Evolutionary conservation across 495 filamentous ascomycete genomes (phyloP).

Genomic region (Hypoxylon perforatum): DNA sequence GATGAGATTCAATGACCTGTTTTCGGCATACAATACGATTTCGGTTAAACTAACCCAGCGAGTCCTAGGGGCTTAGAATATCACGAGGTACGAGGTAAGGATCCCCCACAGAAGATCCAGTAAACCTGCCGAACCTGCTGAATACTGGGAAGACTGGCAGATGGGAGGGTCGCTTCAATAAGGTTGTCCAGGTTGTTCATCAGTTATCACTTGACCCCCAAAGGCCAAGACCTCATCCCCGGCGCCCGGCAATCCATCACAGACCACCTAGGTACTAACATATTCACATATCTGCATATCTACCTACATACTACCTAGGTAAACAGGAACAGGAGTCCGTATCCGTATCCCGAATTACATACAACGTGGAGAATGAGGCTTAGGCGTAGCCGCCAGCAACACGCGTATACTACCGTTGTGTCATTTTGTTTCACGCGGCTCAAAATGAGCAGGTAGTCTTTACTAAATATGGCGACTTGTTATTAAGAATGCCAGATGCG

Average conservation of each 20-base stretch:
- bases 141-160: neutral
- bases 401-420: conserved; percentile 7
- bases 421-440: conserved; percentile 10
- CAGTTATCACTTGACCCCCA: conserved; percentile 39
- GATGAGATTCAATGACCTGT: neutral
- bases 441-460: neutral
- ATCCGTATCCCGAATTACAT: conserved; percentile 39
- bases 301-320: neutral
- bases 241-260: conserved; percentile 12
- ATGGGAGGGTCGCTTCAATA: too few species aligned
- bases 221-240: conserved; percentile 22
- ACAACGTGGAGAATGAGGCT: conserved; percentile 32
- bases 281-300: conserved; percentile 8
- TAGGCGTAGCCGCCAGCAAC: conserved; percentile 31
- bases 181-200: conserved; percentile 17
- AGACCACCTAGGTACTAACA: too few species aligned
- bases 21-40: conserved; percentile 20
- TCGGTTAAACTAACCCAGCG: conserved; percentile 9
- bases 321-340: conserved; percentile 30
- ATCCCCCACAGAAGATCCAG: conserved; percentile 32
- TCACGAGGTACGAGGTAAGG: conserved; percentile 25
- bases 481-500: conserved; percentile 4
- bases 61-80: conserved; percentile 10
- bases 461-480: neutral
- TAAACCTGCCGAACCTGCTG: conserved; percentile 4